Evolutionary conservation across 2,329 filamentous ascomycete genomes (phyloP).

Genomic region (Aspergillus ochraceoroseus): DNA sequence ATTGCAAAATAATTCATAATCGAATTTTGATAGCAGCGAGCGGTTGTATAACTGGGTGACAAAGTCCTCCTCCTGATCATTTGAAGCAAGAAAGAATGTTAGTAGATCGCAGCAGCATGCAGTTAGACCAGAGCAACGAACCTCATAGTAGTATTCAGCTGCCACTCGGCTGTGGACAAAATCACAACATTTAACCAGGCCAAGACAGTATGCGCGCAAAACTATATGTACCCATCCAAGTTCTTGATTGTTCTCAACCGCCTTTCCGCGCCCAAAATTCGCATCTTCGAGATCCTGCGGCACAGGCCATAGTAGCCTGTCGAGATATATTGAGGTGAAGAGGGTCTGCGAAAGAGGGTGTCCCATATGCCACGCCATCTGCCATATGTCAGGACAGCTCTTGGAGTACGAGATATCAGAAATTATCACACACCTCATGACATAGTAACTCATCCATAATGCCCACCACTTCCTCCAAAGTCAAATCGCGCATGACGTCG

Average conservation of each 20-base stretch:
- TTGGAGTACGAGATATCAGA: too few relatives aligned
- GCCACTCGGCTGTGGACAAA: conserved; percentile 72
- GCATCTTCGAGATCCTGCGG: conserved; percentile 61
- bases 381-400: conserved; percentile 16
- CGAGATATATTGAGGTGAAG: conserved; percentile 87
- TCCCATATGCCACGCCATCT: conserved; percentile 97
- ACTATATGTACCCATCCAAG: conserved; percentile 56
- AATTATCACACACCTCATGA: conserved; percentile 76
- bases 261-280: conserved; percentile 49
- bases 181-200: conserved; percentile 74
- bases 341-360: conserved; percentile 91
- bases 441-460: conserved; percentile 92
- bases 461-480: conserved; percentile 76
- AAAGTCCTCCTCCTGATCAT: conserved; percentile 81
- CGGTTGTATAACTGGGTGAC: conserved; percentile 86
- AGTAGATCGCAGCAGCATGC: not conserved
- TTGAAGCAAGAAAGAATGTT: not conserved
- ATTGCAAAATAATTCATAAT: conserved; percentile 52
- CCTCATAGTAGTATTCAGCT: conserved; percentile 86
- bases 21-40: conserved; percentile 63
- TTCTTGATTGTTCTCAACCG: conserved; percentile 19
- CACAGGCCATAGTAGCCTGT: conserved; percentile 69
- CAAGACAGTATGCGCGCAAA: conserved; percentile 79
- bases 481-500: conserved; percentile 62
- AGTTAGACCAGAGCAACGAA: conserved; percentile 36